phyloP scores from a whole-genome alignment of 2,329 filamentous ascomycete species.

The Plectosphaerella sp. region DNA sequence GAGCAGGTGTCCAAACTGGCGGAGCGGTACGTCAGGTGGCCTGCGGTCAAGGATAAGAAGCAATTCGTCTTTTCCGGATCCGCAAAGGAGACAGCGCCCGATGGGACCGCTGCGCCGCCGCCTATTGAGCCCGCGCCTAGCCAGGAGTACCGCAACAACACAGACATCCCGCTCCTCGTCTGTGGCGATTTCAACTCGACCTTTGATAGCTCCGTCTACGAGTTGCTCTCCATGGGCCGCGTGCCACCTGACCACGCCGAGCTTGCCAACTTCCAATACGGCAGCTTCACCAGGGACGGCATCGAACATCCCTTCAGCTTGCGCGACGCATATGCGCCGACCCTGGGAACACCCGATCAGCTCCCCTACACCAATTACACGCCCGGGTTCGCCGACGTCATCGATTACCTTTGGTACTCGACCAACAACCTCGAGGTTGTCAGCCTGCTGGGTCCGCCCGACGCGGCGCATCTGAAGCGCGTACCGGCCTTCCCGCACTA shows the following conservation, averaged over 20 bases:
- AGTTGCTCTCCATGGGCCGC: slow-evolving; percentile 77
- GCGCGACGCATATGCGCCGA: slow-evolving; percentile 81
- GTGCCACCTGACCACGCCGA: slow-evolving; percentile 77
- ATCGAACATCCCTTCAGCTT: slow-evolving; percentile 94
- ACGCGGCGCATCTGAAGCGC: slow-evolving; percentile 76
- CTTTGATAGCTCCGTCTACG: slow-evolving; percentile 82
- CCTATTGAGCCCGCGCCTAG: slow-evolving; percentile 70
- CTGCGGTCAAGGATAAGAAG: slow-evolving; percentile 78
- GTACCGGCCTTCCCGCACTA: slow-evolving; percentile 92
- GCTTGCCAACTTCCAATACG: slow-evolving; percentile 77
- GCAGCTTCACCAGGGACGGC: slow-evolving; percentile 86
- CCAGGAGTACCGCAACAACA: slow-evolving; percentile 78
- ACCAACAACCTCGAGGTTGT: slow-evolving; percentile 84
- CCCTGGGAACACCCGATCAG: slow-evolving; percentile 78
- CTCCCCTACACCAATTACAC: slow-evolving; percentile 96
- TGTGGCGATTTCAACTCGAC: slow-evolving; percentile 97
- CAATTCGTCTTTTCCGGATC: slow-evolving; percentile 35
- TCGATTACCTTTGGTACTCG: slow-evolving; percentile 98
- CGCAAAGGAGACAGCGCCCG: slow-evolving; percentile 38
- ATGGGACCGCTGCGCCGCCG: slow-evolving; percentile 45
- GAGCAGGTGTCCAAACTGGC: slow-evolving; percentile 84
- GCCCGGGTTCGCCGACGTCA: slow-evolving; percentile 83
- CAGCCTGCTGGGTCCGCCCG: slow-evolving; percentile 79
- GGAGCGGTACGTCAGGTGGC: slow-evolving; percentile 77
- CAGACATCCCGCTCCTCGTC: slow-evolving; percentile 84